These are phyloP conservation scores for Colletotrichum sp. DNA, from an alignment of 2,329 filamentous ascomycete species.

Conservation along the genomic window DNA sequence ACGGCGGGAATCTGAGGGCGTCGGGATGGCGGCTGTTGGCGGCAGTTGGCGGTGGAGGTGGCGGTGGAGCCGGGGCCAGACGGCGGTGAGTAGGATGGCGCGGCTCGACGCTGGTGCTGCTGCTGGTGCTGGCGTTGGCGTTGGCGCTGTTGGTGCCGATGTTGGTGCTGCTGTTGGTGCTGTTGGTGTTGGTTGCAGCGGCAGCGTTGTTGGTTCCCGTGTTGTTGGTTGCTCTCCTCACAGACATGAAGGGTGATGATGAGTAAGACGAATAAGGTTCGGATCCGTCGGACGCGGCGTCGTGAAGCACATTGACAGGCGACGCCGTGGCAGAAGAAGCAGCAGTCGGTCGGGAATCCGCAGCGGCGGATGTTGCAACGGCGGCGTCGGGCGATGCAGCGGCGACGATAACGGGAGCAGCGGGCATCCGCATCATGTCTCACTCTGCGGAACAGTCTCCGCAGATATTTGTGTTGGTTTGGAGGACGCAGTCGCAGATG, in stretches of 20 bases:
- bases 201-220: not conserved
- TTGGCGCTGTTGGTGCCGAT: not conserved
- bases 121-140: not conserved
- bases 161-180: not conserved
- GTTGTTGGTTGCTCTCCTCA: not conserved
- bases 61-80: not conserved
- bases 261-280: constrained; percentile 2
- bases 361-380: not conserved
- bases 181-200: not conserved
- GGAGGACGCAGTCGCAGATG: not conserved
- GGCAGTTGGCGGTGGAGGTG: not conserved
- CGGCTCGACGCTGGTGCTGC: not conserved
- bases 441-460: not conserved
- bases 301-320: not conserved
- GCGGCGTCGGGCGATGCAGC: not conserved
- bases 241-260: not conserved
- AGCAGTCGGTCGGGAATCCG: constrained; percentile 1
- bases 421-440: constrained; percentile 22
- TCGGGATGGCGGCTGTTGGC: constrained; percentile 4
- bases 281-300: constrained; percentile 1
- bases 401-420: not conserved
- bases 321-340: not conserved
- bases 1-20: constrained; percentile 10
- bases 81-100: constrained; percentile 2
- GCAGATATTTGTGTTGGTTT: not conserved